Percentiles rank a stretch among this genome's conserved stretches.
Evolutionary conservation across 768 basidiomycete genomes (phyloP).

Genomic region (Mycena amicta): DNA sequence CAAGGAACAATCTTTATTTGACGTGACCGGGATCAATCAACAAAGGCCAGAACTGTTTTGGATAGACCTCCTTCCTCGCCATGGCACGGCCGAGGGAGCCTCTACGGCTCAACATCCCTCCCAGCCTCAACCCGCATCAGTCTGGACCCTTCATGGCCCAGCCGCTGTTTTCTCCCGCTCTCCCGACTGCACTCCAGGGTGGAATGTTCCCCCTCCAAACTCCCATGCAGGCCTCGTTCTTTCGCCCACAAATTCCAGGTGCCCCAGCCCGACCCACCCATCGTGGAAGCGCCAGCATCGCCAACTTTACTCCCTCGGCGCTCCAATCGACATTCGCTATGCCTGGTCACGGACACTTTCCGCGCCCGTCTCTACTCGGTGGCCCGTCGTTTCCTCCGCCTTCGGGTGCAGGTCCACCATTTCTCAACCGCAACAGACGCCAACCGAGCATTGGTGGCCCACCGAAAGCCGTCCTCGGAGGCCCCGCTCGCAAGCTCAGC

Average conservation of each 20-base stretch:
- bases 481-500: constrained; percentile 75
- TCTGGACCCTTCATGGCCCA: constrained; percentile 48
- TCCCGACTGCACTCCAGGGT: constrained; percentile 62
- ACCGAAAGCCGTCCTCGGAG: constrained; percentile 84
- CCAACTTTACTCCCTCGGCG: constrained; percentile 61
- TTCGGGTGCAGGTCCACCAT: constrained; percentile 43
- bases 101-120: constrained; percentile 61
- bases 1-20: background rate
- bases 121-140: constrained; percentile 57
- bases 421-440: constrained; percentile 63
- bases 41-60: background rate
- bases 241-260: constrained; percentile 50
- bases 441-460: constrained; percentile 82
- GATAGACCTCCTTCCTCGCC: background rate
- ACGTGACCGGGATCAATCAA: background rate
- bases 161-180: constrained; percentile 63
- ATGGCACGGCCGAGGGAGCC: constrained; percentile 53
- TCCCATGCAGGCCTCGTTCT: constrained; percentile 69
- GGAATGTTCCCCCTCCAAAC: constrained; percentile 69
- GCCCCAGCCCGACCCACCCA: constrained; percentile 59
- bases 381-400: constrained; percentile 39
- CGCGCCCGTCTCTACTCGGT: constrained; percentile 52
- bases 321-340: constrained; percentile 61
- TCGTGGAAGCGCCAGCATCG: constrained; percentile 58
- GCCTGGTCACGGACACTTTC: constrained; percentile 60